Percentiles rank a stretch among this genome's conserved stretches.
These are phyloP conservation scores for Phytophthora pistaciae DNA, from an alignment of 352 stramenopile species.

Conservation along the genomic window DNA sequence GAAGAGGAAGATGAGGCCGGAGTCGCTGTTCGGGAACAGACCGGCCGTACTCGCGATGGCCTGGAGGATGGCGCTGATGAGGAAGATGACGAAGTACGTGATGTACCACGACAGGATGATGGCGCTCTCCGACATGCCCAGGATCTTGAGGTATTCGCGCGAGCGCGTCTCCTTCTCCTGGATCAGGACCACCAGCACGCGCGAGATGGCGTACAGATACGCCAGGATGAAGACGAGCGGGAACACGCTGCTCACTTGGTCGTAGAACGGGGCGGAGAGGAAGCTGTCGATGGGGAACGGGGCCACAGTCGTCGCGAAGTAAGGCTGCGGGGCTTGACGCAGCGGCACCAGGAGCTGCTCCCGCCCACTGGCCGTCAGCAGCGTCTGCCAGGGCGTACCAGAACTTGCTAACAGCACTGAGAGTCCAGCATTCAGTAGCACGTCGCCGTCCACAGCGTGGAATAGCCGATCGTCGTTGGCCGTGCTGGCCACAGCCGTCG, in stretches of 20 bases:
- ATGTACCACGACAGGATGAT: slow-evolving; percentile 84
- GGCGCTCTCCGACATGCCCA: slow-evolving; percentile 60
- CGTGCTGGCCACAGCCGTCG: slow-evolving; percentile 34
- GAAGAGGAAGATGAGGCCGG: slow-evolving; percentile 64
- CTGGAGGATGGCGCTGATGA: slow-evolving; percentile 69
- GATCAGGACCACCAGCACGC: slow-evolving; percentile 86
- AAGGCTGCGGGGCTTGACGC: slow-evolving; percentile 56
- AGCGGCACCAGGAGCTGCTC: slow-evolving; percentile 49
- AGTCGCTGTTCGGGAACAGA: slow-evolving; percentile 59
- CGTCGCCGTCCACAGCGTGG: slow-evolving; percentile 37
- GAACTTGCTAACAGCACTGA: slow-evolving; percentile 1
- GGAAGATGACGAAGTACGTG: slow-evolving; percentile 87
- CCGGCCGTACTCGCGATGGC: slow-evolving; percentile 55
- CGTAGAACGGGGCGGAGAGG: slow-evolving; percentile 71
- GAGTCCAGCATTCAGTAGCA: slow-evolving; percentile 37
- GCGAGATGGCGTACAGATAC: slow-evolving; percentile 72
- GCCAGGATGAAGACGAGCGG: slow-evolving; percentile 90
- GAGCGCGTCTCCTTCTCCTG: slow-evolving; percentile 80
- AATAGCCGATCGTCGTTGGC: slow-evolving; percentile 38
- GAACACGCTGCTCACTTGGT: slow-evolving; percentile 68
- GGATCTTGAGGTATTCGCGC: slow-evolving; percentile 78
- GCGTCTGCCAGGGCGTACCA: slow-evolving; percentile 9
- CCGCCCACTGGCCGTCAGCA: slow-evolving; percentile 5
- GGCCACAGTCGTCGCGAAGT: slow-evolving; percentile 43
- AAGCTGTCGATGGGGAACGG: slow-evolving; percentile 62